Evolutionary conservation across 306 rosid species (phyloP).

Genomic region (Vicia faba): DNA sequence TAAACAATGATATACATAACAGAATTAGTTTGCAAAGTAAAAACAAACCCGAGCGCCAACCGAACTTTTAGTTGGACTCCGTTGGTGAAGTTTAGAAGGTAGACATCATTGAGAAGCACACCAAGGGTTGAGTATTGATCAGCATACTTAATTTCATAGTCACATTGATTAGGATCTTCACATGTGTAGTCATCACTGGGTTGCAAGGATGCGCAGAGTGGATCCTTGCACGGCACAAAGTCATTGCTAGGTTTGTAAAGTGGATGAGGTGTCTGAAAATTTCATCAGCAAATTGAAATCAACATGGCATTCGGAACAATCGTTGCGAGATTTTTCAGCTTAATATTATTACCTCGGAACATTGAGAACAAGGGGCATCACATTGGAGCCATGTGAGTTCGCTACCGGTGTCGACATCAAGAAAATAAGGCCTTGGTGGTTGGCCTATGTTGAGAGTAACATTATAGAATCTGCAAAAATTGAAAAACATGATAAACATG

Average conservation of each 20-base stretch:
- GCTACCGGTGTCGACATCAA: conserved; percentile 94
- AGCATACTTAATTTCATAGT: conserved; percentile 78
- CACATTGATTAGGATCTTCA: conserved; percentile 72
- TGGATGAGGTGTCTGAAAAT: conserved; percentile 77
- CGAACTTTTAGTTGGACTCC: conserved; percentile 63
- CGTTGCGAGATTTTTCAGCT: not conserved
- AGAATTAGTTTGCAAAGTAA: conserved; percentile 6
- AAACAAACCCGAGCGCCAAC: conserved; percentile 79
- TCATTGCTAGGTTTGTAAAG: conserved; percentile 71
- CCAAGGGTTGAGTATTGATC: conserved; percentile 87
- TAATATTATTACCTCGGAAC: conserved; percentile 66
- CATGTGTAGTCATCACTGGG: conserved; percentile 53
- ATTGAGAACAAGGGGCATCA: conserved; percentile 74
- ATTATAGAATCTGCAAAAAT: conserved; percentile 70
- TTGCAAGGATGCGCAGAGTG: conserved; percentile 68
- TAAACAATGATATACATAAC: not conserved
- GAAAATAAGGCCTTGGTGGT: conserved; percentile 82
- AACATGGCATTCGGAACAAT: not conserved
- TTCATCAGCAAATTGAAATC: conserved; percentile 31
- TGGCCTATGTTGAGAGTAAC: conserved; percentile 82
- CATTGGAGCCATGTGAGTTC: conserved; percentile 99
- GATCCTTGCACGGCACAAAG: conserved; percentile 73
- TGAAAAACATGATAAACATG: conserved; percentile 13
- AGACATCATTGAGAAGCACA: conserved; percentile 71
- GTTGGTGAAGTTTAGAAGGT: conserved; percentile 63